Base-by-base conservation (phyloP, 1,139 yeast genomes). In the Ashbya aceris region DNA sequence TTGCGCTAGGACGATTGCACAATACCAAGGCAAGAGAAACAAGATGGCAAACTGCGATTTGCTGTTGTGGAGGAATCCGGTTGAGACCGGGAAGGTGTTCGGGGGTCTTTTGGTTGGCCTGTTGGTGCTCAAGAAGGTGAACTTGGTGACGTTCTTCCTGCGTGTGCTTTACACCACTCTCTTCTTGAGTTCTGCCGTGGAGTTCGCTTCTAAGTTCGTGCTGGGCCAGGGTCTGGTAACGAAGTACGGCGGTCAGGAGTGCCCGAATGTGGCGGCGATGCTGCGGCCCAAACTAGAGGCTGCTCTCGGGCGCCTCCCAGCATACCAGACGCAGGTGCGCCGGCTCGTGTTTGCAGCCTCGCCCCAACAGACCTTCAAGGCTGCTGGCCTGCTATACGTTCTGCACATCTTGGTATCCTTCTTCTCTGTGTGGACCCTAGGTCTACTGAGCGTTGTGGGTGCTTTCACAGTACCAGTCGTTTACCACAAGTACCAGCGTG, bases 21-120 rank as follows among this genome's bases (percentile, higher is more conserved):
- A 17, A 17, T 17, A 17, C 23, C 23, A 17, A 17, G 6, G 23
- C 23, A 17, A 29, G 31, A 29, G 11, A 29, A 29, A n/a, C 31
- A 29, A 29, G 31, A 42, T 38, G 42, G 27, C 40, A 11, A 27
- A 30, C 32, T 68, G 69, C 40, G 65, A 64, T 44, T 67, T 87
- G 52, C 69, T 89, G 49, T 77, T 89, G 51, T 89, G 97, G 97
- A 73, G 76, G 54, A 75, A 85, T 60, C 96, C 96, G 33, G 67
- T 73, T 50, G 71, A 73, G 56, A 79, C 96, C 44, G 96, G 83
- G 48, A 79, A 80, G 56, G 77, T 82, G 34, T 77, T 87, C 53
- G 94, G 83, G 40, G 73, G 79, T 39, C 65, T 79, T 42, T 58
- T 89, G 38, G 67, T 71, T 30, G 68, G 73, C 20, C 70, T 89